Evolutionary conservation across 2,329 filamentous ascomycete genomes (phyloP).

Genomic region (Cercospora sp.): DNA sequence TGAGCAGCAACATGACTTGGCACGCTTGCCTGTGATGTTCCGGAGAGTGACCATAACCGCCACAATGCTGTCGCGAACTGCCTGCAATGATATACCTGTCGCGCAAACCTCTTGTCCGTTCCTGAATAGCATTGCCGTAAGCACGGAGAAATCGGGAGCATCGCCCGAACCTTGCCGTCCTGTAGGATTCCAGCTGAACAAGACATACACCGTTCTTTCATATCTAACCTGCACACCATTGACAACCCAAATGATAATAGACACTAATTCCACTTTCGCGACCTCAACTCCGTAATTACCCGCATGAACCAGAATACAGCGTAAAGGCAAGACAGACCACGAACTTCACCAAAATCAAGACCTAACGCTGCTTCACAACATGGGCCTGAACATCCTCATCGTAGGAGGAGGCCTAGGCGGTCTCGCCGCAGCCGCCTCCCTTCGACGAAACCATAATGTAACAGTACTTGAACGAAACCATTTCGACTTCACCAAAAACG

Average conservation of each 20-base stretch:
- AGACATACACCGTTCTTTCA: neutral
- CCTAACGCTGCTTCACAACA: too few relatives aligned
- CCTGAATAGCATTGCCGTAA: neutral
- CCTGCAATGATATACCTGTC: neutral
- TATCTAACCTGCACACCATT: neutral
- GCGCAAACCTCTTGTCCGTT: neutral
- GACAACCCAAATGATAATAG: neutral
- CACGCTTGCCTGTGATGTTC: neutral
- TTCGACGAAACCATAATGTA: conserved; percentile 11
- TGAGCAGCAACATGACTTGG: neutral
- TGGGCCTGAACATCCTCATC: conserved; percentile 15
- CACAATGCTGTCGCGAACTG: neutral
- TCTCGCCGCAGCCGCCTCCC: conserved; percentile 8
- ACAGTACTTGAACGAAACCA: conserved; percentile 15
- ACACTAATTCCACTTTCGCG: neutral
- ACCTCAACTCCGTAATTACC: neutral
- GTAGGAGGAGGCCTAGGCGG: conserved; percentile 13
- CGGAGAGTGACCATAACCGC: neutral
- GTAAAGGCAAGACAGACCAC: neutral
- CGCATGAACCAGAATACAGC: neutral
- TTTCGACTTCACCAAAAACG: conserved; percentile 13
- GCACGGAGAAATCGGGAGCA: neutral
- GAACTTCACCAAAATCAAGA: too few relatives aligned
- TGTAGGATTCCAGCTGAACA: neutral
- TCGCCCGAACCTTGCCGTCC: neutral